phyloP scores from a whole-genome alignment of 176 grass and related monocot genomes.

The Oryza longistaminata region DNA sequence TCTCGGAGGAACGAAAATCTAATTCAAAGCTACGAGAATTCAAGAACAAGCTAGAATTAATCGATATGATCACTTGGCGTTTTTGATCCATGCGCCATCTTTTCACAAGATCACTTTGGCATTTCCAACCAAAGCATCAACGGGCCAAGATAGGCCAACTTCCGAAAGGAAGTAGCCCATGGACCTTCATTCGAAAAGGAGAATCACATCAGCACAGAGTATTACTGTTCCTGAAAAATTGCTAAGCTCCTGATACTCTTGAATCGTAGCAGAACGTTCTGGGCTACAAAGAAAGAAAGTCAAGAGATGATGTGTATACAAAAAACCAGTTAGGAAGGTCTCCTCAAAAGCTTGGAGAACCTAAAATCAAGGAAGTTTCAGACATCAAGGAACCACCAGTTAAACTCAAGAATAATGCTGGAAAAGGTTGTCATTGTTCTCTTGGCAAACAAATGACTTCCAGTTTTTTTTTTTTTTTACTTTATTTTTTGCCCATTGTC shows the following conservation, averaged over 20 bases:
- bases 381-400: conserved; percentile 48
- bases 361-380: conserved; percentile 59
- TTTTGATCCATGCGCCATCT: background rate
- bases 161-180: background rate
- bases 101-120: background rate
- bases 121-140: background rate
- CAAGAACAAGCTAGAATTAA: too few relatives aligned
- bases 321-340: conserved; percentile 52
- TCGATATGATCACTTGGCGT: background rate
- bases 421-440: conserved; percentile 60
- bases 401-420: conserved; percentile 58
- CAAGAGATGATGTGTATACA: conserved; percentile 42
- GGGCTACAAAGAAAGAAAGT: conserved; percentile 57
- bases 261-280: conserved; percentile 4
- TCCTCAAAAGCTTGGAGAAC: conserved; percentile 48
- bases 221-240: too few relatives aligned
- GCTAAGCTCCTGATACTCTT: background rate
- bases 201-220: background rate
- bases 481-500: background rate
- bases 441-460: background rate
- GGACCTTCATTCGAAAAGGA: background rate
- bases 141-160: too few relatives aligned
- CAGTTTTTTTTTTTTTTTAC: conserved; percentile 1
- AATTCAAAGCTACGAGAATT: too few relatives aligned
- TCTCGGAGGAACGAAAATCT: too few relatives aligned